Conservation (phyloP, 2,329 filamentous ascomycete species). For the Proliferodiscus dingleyae region DNA sequence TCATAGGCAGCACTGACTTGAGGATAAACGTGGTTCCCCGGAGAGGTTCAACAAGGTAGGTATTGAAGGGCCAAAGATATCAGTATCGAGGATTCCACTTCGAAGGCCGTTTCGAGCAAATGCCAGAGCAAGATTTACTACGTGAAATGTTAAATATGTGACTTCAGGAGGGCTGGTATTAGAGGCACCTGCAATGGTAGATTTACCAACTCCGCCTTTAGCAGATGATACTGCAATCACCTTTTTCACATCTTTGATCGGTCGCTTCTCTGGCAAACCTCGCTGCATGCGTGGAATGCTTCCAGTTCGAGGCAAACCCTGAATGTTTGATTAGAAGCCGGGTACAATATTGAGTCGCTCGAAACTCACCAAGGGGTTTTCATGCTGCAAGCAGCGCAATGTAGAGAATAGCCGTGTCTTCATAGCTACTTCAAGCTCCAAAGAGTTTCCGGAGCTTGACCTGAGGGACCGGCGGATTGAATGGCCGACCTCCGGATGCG, state of each 20-base stretch:
- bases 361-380: slow-evolving; percentile 71
- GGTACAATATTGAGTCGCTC: background rate
- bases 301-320: slow-evolving; percentile 83
- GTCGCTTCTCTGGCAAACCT: slow-evolving; percentile 73
- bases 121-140: slow-evolving; percentile 77
- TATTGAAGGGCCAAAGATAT: slow-evolving; percentile 94
- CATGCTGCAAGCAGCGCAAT: slow-evolving; percentile 57
- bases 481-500: slow-evolving; percentile 20
- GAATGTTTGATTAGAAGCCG: slow-evolving; percentile 1
- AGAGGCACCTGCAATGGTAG: slow-evolving; percentile 72
- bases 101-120: slow-evolving; percentile 78
- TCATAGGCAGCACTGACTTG: slow-evolving; percentile 47
- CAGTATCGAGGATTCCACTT: slow-evolving; percentile 85
- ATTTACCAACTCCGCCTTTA: slow-evolving; percentile 97
- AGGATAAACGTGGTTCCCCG: slow-evolving; percentile 70
- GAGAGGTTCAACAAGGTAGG: slow-evolving; percentile 82
- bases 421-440: slow-evolving; percentile 25
- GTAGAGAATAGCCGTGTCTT: slow-evolving; percentile 50
- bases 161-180: background rate
- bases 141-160: slow-evolving; percentile 21
- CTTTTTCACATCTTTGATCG: slow-evolving; percentile 79
- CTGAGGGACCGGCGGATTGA: background rate
- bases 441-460: background rate
- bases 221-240: slow-evolving; percentile 96
- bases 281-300: slow-evolving; percentile 71